A percentile compares a stretch with the other conserved stretches of the same genome.
These are phyloP conservation scores for Syzygium aromaticum DNA, from an alignment of 345 rosid species.

Conservation along the genomic window DNA sequence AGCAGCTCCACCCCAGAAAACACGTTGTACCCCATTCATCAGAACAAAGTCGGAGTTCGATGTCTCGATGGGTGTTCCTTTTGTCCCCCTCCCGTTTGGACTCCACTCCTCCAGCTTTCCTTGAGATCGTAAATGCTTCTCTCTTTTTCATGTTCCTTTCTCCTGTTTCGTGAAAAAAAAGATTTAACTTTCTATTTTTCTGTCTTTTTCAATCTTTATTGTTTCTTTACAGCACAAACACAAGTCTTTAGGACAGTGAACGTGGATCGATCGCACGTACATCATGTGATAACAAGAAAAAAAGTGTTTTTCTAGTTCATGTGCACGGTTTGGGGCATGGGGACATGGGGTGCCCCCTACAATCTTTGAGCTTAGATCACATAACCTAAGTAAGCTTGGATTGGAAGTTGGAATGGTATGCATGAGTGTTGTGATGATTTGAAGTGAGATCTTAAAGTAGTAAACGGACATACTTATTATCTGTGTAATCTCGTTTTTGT, in stretches of 20 bases:
- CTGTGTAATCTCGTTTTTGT: background rate
- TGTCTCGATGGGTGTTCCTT: constrained; percentile 22
- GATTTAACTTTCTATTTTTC: background rate
- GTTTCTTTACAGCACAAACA: background rate
- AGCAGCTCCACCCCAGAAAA: constrained; percentile 32
- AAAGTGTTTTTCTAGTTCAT: background rate
- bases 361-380: background rate
- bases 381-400: background rate
- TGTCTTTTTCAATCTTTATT: background rate
- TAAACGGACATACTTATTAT: background rate
- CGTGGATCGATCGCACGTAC: background rate
- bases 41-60: background rate
- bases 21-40: constrained; percentile 20
- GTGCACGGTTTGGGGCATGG: background rate
- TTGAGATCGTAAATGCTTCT: background rate
- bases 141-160: background rate
- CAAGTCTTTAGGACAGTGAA: background rate
- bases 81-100: constrained; percentile 22
- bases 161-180: background rate
- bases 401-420: background rate
- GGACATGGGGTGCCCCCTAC: background rate
- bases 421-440: background rate
- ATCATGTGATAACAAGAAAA: background rate
- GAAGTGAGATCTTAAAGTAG: background rate
- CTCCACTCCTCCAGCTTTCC: background rate